These are phyloP conservation scores for Phanerochaete carnosa DNA, from an alignment of 768 basidiomycete genomes.

Conservation along the genomic window DNA sequence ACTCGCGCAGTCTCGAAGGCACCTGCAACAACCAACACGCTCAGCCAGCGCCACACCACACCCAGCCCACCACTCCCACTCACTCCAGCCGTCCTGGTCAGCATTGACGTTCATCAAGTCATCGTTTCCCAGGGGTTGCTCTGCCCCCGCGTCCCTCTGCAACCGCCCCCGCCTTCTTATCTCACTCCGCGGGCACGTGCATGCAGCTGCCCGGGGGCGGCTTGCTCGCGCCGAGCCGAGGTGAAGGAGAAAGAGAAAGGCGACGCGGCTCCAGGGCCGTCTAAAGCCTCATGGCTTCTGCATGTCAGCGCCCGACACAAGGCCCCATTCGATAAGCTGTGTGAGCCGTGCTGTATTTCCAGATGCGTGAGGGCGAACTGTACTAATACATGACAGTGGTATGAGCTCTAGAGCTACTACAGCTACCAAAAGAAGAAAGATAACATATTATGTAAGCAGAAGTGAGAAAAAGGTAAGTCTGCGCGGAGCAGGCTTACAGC, in stretches of 20 bases:
- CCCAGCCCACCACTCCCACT: conserved; percentile 26
- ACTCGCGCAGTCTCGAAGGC: conserved; percentile 31
- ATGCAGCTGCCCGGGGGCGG: conserved; percentile 27
- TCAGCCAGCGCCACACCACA: not conserved
- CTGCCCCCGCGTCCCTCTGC: conserved; percentile 25
- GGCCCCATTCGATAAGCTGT: no score
- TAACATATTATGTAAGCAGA: not conserved
- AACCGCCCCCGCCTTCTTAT: conserved; percentile 52
- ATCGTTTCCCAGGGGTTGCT: conserved; percentile 61
- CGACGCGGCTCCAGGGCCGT: no score
- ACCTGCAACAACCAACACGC: conserved; percentile 13
- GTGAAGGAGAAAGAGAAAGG: not conserved
- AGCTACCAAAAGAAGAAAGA: no score
- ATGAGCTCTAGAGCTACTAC: no score
- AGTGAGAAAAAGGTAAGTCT: no score
- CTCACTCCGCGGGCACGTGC: conserved; percentile 42
- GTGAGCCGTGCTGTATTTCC: no score
- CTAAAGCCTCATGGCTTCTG: no score
- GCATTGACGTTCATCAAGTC: conserved; percentile 94
- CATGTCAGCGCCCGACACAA: no score
- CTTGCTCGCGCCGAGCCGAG: conserved; percentile 62
- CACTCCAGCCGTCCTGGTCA: conserved; percentile 94
- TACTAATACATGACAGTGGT: no score
- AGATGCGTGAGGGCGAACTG: no score
- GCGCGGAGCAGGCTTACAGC: no score